Base-by-base conservation (phyloP, 768 basidiomycete species). In the Tulasnella sp. region DNA sequence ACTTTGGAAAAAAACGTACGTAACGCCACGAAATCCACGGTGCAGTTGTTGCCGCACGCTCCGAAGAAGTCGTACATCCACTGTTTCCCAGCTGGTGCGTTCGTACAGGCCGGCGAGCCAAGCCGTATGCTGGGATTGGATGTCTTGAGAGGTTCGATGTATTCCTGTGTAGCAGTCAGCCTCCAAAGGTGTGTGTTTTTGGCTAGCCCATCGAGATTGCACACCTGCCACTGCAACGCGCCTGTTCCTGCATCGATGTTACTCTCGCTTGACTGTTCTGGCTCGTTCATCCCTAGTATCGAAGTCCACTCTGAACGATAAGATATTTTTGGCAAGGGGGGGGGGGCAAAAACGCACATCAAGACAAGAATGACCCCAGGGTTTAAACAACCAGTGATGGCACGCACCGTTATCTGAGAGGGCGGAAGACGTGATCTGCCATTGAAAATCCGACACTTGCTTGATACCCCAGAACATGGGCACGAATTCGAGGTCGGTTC, bases 221-320 rank as follows among this genome's bases (percentile, higher is more conserved):
- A 73, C 29, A 69, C 68, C 58, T 71, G 74, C 82, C 81, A 83
- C 52, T 80, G 65, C 2, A 73, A 64, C 1, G 76, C 79, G 25
- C 75, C 81, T 58, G 77, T 67, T 48, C 73, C 60, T 2, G 80
- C 72, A 1, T 75, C 73, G 53, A 82, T 60, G 65, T 79, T 75
- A 19, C 80, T 75, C 64, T 82, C 81, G 8, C 73, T 74, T 2
- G 60, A 38, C 57, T 76, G 67, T 48, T 77, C 70, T 24, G 56
- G 77, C 76, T 80, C 80, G 66, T 80, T 80, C 74, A 81, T 78
- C 1, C 76, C 79, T 0, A 81, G 70, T 70, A 3, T 73, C 75
- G 2, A 77, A 71, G 49, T 73, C 69, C 10, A 64, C 63, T 27
- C n/a, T n/a, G n/a, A n/a, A n/a, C n/a, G n/a, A n/a, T n/a, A n/a